Conservation (phyloP, 164 flowering plant species). For the Annona cherimola region DNA sequence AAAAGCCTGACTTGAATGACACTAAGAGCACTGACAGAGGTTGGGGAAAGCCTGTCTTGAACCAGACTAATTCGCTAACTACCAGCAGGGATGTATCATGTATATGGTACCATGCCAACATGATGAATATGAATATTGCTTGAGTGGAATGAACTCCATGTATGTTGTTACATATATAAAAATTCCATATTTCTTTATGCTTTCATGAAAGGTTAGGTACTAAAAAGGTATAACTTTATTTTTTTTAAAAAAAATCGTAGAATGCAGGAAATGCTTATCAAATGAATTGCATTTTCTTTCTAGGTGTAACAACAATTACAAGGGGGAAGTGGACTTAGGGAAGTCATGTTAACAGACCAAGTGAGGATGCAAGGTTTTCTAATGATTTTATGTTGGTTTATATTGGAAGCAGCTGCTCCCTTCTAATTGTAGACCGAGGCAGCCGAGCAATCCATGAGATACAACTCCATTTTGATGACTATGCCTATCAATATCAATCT, state of each 20-base stretch:
- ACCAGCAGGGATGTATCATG: no score
- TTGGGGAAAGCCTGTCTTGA: no score
- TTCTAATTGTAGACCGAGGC: constrained; percentile 87
- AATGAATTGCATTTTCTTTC: constrained; percentile 1
- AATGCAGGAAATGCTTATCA: neutral
- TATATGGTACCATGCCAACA: no score
- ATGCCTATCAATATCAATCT: constrained; percentile 80
- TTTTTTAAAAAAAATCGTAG: no score
- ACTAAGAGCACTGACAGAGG: no score
- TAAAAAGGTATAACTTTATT: no score
- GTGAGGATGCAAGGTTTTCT: constrained; percentile 95
- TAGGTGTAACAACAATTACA: constrained; percentile 94
- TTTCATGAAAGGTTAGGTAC: no score
- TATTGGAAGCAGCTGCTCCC: constrained; percentile 93
- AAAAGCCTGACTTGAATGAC: neutral
- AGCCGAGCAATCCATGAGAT: constrained; percentile 88
- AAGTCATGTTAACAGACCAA: constrained; percentile 86
- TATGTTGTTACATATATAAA: no score
- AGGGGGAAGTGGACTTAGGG: constrained; percentile 79
- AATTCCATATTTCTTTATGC: no score
- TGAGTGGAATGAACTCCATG: no score
- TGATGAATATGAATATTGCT: no score
- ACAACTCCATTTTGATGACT: constrained; percentile 88
- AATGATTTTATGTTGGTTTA: constrained; percentile 88
- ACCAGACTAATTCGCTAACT: no score